These are phyloP conservation scores for Talaromyces adpressus DNA, from an alignment of 495 filamentous ascomycete genomes.

Conservation along the genomic window DNA sequence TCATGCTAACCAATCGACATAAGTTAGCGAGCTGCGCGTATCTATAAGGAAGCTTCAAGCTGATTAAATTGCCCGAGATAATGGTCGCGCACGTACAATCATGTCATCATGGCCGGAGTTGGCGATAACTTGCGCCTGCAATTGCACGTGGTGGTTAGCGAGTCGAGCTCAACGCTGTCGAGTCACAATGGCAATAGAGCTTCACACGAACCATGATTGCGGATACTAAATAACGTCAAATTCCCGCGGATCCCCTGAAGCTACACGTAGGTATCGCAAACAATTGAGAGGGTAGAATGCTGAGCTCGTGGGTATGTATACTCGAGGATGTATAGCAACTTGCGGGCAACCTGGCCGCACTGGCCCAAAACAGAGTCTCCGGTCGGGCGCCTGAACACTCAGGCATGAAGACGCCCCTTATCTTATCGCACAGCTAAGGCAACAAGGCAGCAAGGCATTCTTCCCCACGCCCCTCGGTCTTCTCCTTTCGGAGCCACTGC, in stretches of 20 bases:
- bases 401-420: slow-evolving; percentile 3
- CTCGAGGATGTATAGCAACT: not conserved
- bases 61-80: not conserved
- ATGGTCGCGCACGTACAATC: slow-evolving; percentile 67
- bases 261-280: not conserved
- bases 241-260: not conserved
- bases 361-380: slow-evolving; percentile 1
- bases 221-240: too few relatives aligned
- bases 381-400: not conserved
- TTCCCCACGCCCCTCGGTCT: slow-evolving; percentile 1
- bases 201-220: slow-evolving; percentile 7
- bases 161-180: not conserved
- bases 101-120: slow-evolving; percentile 97
- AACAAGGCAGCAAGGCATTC: slow-evolving; percentile 5
- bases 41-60: not conserved
- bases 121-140: slow-evolving; percentile 75
- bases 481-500: not conserved
- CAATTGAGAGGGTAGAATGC: not conserved
- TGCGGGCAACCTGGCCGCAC: slow-evolving; percentile 10
- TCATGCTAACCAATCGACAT: slow-evolving; percentile 59
- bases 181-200: not conserved
- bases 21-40: slow-evolving; percentile 6
- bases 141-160: slow-evolving; percentile 8
- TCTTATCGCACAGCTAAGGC: slow-evolving; percentile 5
- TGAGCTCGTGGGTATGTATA: not conserved